Percentiles rank a stretch among this genome's conserved stretches.
Evolutionary conservation across 139 green algal species (phyloP).

Genomic region (Nannochloris sp.): DNA sequence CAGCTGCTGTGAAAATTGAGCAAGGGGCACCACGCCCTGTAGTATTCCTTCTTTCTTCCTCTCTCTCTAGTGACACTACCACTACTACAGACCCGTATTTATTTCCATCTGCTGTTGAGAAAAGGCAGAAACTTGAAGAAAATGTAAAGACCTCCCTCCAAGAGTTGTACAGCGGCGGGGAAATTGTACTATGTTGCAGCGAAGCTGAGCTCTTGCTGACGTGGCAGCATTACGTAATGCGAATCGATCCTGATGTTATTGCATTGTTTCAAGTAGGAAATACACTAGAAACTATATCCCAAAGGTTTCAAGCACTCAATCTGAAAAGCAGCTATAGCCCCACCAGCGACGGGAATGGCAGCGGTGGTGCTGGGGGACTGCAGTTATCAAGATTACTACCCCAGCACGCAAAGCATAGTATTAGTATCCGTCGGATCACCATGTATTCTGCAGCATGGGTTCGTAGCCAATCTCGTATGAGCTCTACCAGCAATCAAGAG

Average conservation of each 20-base stretch:
- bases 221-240: constrained; percentile 39
- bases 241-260: constrained; percentile 52
- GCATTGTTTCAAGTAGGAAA: constrained; percentile 58
- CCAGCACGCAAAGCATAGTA: not conserved
- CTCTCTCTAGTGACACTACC: not conserved
- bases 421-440: constrained; percentile 20
- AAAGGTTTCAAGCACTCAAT: constrained; percentile 42
- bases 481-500: constrained; percentile 69
- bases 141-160: not conserved
- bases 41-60: not conserved
- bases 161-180: not conserved
- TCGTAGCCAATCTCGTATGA: constrained; percentile 54
- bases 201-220: constrained; percentile 49
- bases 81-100: not conserved
- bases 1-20: not conserved
- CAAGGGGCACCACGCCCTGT: not conserved
- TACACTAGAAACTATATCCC: constrained; percentile 49
- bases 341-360: not conserved
- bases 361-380: not conserved
- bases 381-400: constrained; percentile 5
- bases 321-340: constrained; percentile 22
- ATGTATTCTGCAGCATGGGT: constrained; percentile 47
- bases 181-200: constrained; percentile 7
- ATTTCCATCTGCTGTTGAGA: not conserved
- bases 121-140: not conserved